Percentiles rank a stretch among this genome's conserved stretches.
These are phyloP conservation scores for Mrakia frigida DNA, from an alignment of 768 basidiomycete species.

Conservation along the genomic window DNA sequence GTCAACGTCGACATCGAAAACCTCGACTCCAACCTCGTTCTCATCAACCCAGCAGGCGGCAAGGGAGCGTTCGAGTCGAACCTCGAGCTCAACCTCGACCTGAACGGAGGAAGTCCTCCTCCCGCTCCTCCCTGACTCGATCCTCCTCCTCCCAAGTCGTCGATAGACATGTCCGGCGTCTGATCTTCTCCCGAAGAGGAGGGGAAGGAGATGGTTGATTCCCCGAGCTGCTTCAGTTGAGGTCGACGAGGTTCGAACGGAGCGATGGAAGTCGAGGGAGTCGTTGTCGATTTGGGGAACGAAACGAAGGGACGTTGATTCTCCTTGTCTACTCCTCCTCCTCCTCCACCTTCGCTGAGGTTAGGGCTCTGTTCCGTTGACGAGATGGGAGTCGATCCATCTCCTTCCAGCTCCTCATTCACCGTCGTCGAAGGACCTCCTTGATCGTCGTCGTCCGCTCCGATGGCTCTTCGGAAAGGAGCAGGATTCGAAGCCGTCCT, in stretches of 20 bases:
- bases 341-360: not conserved
- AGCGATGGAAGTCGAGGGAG: not conserved
- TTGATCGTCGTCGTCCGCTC: slow-evolving; percentile 42
- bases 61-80: slow-evolving; percentile 31
- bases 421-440: not conserved
- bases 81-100: not conserved
- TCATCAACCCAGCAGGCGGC: slow-evolving; percentile 16
- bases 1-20: not conserved
- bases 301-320: not conserved
- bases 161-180: not conserved
- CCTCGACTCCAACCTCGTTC: slow-evolving; percentile 2
- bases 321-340: not conserved
- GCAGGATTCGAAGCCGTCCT: slow-evolving; percentile 29
- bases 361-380: not conserved
- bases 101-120: not conserved
- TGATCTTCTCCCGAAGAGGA: not conserved
- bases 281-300: not conserved
- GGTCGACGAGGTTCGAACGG: not conserved
- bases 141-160: not conserved
- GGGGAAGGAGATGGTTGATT: slow-evolving; percentile 27
- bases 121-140: not conserved
- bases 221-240: not conserved
- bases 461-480: slow-evolving; percentile 46
- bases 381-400: not conserved
- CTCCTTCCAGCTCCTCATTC: not conserved